Evolutionary conservation across 345 rosid species (phyloP).

Genomic region (Ceriops tagal): DNA sequence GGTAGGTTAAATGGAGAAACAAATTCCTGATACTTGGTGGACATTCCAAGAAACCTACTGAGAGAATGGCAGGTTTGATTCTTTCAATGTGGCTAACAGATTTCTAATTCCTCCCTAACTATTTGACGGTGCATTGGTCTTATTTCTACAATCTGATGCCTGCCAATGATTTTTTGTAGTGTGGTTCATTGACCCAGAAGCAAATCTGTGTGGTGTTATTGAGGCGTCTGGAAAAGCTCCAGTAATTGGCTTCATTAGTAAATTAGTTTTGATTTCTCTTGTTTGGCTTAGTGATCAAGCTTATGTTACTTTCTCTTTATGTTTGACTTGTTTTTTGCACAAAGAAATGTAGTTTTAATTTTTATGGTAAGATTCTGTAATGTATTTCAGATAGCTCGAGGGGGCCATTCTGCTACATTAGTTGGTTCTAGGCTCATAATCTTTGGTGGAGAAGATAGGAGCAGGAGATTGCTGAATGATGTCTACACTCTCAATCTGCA

Average conservation of each 20-base stretch:
- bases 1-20: constrained; percentile 80
- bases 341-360: background rate
- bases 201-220: constrained; percentile 49
- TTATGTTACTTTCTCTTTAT: background rate
- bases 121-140: constrained; percentile 4
- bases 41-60: constrained; percentile 60
- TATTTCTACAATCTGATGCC: constrained; percentile 19
- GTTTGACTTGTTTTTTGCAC: constrained; percentile 1
- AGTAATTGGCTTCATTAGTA: constrained; percentile 33
- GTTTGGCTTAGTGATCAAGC: background rate
- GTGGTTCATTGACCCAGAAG: constrained; percentile 67
- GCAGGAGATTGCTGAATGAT: constrained; percentile 78
- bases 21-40: constrained; percentile 81
- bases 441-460: constrained; percentile 92
- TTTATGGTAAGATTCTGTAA: constrained; percentile 13
- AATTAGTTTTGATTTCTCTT: background rate
- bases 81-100: constrained; percentile 11
- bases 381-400: constrained; percentile 72
- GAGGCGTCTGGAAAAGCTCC: constrained; percentile 78
- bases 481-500: constrained; percentile 70
- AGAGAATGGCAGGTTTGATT: constrained; percentile 60
- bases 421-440: constrained; percentile 68
- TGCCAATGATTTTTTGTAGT: constrained; percentile 45
- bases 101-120: constrained; percentile 5
- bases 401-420: constrained; percentile 86